Conservation (phyloP, 139 green algal genomes). For the Prasinococcaceae sp. region DNA sequence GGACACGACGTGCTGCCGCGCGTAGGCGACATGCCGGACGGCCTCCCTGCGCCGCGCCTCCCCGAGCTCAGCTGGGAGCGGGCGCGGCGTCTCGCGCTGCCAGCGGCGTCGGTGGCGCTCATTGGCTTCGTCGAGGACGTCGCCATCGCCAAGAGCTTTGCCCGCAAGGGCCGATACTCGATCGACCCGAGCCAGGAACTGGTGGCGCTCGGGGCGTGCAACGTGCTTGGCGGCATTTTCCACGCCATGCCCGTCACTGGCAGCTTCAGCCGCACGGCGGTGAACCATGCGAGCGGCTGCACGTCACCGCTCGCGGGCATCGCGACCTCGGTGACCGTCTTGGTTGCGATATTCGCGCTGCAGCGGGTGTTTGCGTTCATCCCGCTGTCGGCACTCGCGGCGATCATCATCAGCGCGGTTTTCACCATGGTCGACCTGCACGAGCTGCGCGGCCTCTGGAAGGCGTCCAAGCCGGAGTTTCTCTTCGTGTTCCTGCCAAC, state of each 20-base stretch:
- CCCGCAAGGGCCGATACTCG: conserved; percentile 55
- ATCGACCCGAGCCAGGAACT: conserved; percentile 59
- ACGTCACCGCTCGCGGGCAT: conserved; percentile 34
- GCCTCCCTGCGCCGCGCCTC: no score
- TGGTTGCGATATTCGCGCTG: conserved; percentile 2
- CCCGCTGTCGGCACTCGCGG: conserved; percentile 3
- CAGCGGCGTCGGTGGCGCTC: no score
- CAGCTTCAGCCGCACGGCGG: conserved; percentile 59
- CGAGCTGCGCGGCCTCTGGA: conserved; percentile 10
- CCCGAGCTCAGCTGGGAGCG: no score
- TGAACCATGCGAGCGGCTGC: conserved; percentile 39
- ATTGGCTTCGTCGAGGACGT: conserved; percentile 61
- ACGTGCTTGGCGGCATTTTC: conserved; percentile 59
- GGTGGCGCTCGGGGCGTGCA: conserved; percentile 55
- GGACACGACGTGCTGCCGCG: no score
- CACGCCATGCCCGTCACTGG: conserved; percentile 59
- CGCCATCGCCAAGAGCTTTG: conserved; percentile 58
- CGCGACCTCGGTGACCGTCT: conserved; percentile 9
- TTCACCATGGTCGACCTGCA: conserved; percentile 4
- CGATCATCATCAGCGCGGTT: conserved; percentile 10
- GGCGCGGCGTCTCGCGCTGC: no score
- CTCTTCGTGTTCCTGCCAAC: no score
- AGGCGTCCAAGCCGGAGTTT: no score
- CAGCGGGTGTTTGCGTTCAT: no score
- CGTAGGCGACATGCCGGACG: no score